phyloP scores from a whole-genome alignment of 2,329 filamentous ascomycete genomes.

The Massarina eburnea region DNA sequence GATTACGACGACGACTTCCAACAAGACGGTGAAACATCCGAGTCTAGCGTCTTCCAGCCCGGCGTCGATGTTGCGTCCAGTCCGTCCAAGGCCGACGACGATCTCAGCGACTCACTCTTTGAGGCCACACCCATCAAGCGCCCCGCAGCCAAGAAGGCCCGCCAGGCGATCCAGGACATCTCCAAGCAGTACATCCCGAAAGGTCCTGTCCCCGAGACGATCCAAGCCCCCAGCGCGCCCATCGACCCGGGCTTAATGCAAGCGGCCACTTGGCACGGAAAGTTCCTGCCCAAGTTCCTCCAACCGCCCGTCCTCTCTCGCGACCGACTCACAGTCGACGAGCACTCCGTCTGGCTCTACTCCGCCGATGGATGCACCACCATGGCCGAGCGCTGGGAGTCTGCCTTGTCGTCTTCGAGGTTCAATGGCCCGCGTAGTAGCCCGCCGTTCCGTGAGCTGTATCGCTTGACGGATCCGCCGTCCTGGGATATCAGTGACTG shows the following conservation, averaged over 20 bases:
- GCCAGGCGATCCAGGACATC: background rate
- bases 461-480: slow-evolving; percentile 21
- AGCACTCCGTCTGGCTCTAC: slow-evolving; percentile 16
- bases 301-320: slow-evolving; percentile 17
- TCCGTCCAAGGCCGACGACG: background rate
- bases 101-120: slow-evolving; percentile 1
- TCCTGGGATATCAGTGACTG: slow-evolving; percentile 22
- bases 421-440: slow-evolving; percentile 20
- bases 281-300: slow-evolving; percentile 12
- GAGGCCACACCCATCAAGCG: background rate
- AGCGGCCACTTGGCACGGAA: slow-evolving; percentile 2
- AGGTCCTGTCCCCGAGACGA: no score
- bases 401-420: slow-evolving; percentile 16
- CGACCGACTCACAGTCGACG: slow-evolving; percentile 22
- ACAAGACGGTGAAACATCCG: no score
- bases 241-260: slow-evolving; percentile 12
- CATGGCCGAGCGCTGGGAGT: slow-evolving; percentile 13
- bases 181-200: background rate
- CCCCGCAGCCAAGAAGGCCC: background rate
- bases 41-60: slow-evolving; percentile 1
- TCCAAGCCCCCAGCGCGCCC: background rate
- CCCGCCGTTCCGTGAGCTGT: slow-evolving; percentile 29
- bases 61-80: background rate
- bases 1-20: background rate
- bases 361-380: slow-evolving; percentile 11